phyloP scores from a whole-genome alignment of 2,329 filamentous ascomycete genomes.

The Uncinocarpus reesii region DNA sequence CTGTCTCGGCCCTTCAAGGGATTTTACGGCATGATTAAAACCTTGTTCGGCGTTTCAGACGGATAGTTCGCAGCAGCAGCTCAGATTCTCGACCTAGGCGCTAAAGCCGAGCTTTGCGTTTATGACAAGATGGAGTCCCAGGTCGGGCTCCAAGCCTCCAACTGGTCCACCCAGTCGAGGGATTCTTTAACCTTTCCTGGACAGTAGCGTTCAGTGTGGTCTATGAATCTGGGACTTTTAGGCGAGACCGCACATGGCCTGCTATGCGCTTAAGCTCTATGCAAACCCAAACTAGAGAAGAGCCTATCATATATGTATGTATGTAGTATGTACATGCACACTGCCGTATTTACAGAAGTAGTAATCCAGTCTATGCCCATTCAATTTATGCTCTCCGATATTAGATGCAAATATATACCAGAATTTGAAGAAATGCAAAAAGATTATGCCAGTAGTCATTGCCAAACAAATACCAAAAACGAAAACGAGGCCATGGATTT shows the following conservation, averaged over 20 bases:
- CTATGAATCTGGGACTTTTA: no score
- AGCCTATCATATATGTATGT: background rate
- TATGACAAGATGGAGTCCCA: no score
- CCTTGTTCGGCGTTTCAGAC: background rate
- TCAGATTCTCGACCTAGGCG: background rate
- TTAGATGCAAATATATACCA: background rate
- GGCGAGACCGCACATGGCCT: no score
- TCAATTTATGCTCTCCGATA: background rate
- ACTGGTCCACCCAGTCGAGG: no score
- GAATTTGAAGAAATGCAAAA: background rate
- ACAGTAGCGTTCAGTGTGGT: no score
- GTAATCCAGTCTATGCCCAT: background rate
- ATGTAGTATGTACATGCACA: background rate
- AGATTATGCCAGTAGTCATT: background rate
- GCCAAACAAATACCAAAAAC: background rate
- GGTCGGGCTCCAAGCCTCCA: no score
- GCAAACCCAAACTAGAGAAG: no score
- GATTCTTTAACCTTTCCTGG: no score
- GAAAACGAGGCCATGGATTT: no score
- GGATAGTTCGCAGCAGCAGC: background rate
- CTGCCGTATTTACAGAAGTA: background rate
- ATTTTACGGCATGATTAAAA: background rate
- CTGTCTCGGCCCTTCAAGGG: background rate
- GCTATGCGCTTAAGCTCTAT: no score
- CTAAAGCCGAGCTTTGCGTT: background rate